Evolutionary conservation across 768 basidiomycete genomes (phyloP).

Genomic region (Neoboletus brunneissimus): DNA sequence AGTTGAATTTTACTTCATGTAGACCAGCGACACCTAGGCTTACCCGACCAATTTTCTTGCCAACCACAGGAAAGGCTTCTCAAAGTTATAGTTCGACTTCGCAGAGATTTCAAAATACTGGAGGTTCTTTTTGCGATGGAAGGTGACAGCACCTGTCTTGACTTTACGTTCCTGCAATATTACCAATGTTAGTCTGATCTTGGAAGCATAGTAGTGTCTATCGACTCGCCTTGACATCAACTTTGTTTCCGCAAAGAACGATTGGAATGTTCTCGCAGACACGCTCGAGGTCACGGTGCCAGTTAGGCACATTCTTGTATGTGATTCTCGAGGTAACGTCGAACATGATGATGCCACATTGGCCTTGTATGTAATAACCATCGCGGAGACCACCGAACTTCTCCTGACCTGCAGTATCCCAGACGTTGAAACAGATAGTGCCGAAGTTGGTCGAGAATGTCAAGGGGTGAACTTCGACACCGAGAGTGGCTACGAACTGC

Average conservation of each 20-base stretch:
- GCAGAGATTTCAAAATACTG: conserved; percentile 99
- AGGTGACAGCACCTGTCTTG: conserved; percentile 96
- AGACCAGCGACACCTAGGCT: conserved; percentile 28
- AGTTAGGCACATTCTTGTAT: conserved; percentile 99
- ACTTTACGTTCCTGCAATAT: conserved; percentile 93
- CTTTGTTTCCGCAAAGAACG: conserved; percentile 99
- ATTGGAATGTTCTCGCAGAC: conserved; percentile 99
- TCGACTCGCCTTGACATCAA: conserved; percentile 89
- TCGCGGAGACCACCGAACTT: conserved; percentile 99
- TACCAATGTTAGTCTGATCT: conserved; percentile 3
- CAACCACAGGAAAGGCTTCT: conserved; percentile 99
- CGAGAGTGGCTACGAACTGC: conserved; percentile 78
- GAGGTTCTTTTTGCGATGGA: conserved; percentile 99
- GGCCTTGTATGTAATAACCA: conserved; percentile 95
- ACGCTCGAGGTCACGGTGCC: conserved; percentile 99
- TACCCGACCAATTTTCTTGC: conserved; percentile 97
- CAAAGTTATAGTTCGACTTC: conserved; percentile 99
- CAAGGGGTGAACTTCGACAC: conserved; percentile 98
- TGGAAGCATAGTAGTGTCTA: background rate
- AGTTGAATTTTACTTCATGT: background rate
- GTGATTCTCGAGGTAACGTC: conserved; percentile 99
- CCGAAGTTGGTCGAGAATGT: conserved; percentile 97
- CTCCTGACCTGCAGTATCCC: conserved; percentile 99
- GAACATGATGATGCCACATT: conserved; percentile 99
- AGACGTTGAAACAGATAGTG: conserved; percentile 98